phyloP scores from a whole-genome alignment of 2,329 filamentous ascomycete species.

The Sarocladium brachiariae region DNA sequence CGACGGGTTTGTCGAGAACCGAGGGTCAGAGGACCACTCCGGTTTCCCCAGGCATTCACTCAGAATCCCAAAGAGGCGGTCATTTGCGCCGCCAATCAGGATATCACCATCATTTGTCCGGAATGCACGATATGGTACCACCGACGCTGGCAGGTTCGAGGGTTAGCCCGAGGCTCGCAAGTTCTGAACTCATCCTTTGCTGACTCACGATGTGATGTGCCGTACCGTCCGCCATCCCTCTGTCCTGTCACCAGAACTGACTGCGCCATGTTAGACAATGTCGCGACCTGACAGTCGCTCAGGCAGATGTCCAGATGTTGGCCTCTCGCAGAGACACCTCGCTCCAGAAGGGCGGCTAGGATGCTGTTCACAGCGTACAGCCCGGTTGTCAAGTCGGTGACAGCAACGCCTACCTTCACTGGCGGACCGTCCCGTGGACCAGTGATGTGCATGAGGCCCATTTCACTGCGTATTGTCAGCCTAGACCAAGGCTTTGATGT shows the following conservation, averaged over 20 bases:
- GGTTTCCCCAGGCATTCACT: too few species aligned
- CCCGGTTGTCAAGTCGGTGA: constrained; percentile 64
- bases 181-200: too few species aligned
- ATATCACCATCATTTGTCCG: constrained; percentile 29
- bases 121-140: constrained; percentile 61
- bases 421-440: constrained; percentile 57
- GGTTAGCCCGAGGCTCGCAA: too few species aligned
- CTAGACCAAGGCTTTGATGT: not conserved
- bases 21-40: too few species aligned
- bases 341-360: constrained; percentile 56
- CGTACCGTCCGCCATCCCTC: constrained; percentile 34
- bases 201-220: too few species aligned
- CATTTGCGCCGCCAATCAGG: constrained; percentile 30
- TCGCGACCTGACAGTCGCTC: constrained; percentile 62
- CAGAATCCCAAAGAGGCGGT: constrained; percentile 17
- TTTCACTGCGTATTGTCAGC: constrained; percentile 36
- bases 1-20: too few species aligned
- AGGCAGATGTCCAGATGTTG: constrained; percentile 62
- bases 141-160: constrained; percentile 44
- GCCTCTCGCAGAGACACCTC: constrained; percentile 49
- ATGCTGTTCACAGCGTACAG: constrained; percentile 62
- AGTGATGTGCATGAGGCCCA: constrained; percentile 68
- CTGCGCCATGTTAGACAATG: constrained; percentile 61
- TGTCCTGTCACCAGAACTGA: constrained; percentile 58
- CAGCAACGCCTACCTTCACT: constrained; percentile 64